Conservation (phyloP, 805 yeast species). For the Yarrowia osloensis region DNA sequence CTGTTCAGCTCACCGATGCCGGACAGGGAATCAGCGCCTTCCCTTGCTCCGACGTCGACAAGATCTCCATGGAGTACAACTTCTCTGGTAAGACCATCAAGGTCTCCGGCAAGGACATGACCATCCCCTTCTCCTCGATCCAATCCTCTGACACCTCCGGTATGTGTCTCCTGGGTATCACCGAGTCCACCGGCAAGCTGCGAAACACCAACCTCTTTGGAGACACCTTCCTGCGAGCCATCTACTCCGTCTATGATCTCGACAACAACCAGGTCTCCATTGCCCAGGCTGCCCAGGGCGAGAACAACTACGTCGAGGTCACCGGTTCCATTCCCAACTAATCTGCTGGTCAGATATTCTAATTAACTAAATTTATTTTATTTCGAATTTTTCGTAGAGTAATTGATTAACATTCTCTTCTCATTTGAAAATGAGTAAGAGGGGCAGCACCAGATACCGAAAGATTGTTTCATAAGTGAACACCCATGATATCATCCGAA, state of each 20-base stretch:
- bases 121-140: background rate
- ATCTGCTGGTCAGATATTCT: background rate
- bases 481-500: no score
- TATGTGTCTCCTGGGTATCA: slow-evolving; percentile 38
- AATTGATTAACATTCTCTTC: no score
- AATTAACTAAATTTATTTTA: background rate
- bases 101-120: slow-evolving; percentile 14
- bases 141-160: slow-evolving; percentile 15
- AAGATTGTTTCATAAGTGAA: no score
- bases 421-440: no score
- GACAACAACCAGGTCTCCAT: slow-evolving; percentile 55
- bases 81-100: slow-evolving; percentile 1
- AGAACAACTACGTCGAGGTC: background rate
- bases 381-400: no score
- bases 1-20: slow-evolving; percentile 38
- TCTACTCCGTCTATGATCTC: slow-evolving; percentile 65
- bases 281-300: slow-evolving; percentile 47
- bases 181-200: slow-evolving; percentile 38
- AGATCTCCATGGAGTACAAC: slow-evolving; percentile 1
- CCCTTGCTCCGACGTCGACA: background rate
- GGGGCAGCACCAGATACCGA: no score
- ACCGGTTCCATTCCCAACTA: background rate
- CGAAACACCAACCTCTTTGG: slow-evolving; percentile 45
- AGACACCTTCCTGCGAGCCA: slow-evolving; percentile 59
- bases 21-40: background rate